phyloP scores from a whole-genome alignment of 2,329 filamentous ascomycete genomes.

The Aspergillus persii region DNA sequence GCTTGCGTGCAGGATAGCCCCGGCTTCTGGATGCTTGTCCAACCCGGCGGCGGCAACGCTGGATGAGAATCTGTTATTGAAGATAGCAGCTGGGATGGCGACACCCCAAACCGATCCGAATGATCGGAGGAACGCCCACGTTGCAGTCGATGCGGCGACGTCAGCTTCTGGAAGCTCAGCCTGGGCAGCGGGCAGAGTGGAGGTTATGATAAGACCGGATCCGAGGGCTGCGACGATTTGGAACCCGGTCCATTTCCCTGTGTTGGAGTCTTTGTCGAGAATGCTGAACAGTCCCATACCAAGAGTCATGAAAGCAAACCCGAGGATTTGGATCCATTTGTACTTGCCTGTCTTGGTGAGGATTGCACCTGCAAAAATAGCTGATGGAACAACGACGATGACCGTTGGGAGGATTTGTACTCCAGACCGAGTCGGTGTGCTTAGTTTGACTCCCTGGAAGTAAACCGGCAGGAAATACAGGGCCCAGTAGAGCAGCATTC shows the following conservation, averaged over 20 bases:
- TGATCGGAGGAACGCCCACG: slow-evolving; percentile 25
- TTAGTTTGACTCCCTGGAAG: slow-evolving; percentile 36
- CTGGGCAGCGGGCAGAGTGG: not conserved
- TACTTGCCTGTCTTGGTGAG: slow-evolving; percentile 29
- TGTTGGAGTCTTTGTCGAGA: slow-evolving; percentile 20
- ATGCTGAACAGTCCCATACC: slow-evolving; percentile 25
- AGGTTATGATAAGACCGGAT: not conserved
- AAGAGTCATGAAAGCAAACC: slow-evolving; percentile 23
- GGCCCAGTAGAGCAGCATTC: not conserved
- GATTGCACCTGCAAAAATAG: slow-evolving; percentile 20
- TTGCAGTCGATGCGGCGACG: slow-evolving; percentile 19
- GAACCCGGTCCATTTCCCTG: slow-evolving; percentile 22
- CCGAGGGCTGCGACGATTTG: slow-evolving; percentile 24
- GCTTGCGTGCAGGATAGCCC: not conserved
- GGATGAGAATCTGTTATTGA: slow-evolving; percentile 29
- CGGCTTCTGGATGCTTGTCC: not conserved
- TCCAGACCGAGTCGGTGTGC: slow-evolving; percentile 28
- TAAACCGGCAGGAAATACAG: slow-evolving; percentile 38
- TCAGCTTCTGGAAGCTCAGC: slow-evolving; percentile 8
- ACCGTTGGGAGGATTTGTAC: slow-evolving; percentile 22
- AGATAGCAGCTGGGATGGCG: slow-evolving; percentile 26
- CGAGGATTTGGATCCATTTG: slow-evolving; percentile 22
- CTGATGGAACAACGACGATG: slow-evolving; percentile 12
- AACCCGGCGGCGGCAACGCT: not conserved
- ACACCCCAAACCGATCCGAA: slow-evolving; percentile 30